Evolutionary conservation across 805 yeast species (phyloP).

Genomic region (Starmerella scarabaei): DNA sequence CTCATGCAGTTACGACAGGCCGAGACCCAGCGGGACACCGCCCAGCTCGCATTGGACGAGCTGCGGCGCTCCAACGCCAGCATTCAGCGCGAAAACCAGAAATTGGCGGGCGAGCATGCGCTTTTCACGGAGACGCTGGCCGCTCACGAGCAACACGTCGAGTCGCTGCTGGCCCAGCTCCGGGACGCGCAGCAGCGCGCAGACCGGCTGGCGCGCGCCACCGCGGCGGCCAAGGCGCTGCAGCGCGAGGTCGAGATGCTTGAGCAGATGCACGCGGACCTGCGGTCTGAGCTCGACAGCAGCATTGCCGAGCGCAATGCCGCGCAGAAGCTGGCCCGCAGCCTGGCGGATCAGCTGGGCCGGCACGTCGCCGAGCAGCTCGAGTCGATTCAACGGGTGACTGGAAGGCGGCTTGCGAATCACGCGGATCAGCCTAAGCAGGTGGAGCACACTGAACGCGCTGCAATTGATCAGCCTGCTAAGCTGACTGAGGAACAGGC

Average conservation of each 20-base stretch:
- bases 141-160: conserved; percentile 14
- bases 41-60: conserved; percentile 10
- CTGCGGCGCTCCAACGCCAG: conserved; percentile 8
- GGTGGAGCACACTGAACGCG: no score
- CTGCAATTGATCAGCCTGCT: no score
- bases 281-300: conserved; percentile 12
- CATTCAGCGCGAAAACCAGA: conserved; percentile 14
- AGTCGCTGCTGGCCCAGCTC: conserved; percentile 8
- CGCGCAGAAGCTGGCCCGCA: conserved; percentile 6
- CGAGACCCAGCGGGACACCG: conserved; percentile 11
- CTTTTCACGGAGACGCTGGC: conserved; percentile 12
- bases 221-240: conserved; percentile 15
- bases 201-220: conserved; percentile 12
- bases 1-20: conserved; percentile 18
- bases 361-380: conserved; percentile 4
- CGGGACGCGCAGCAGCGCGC: conserved; percentile 11
- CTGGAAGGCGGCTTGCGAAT: no score
- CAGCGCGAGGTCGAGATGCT: conserved; percentile 19
- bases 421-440: no score
- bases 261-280: conserved; percentile 14
- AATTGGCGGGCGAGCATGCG: conserved; percentile 15
- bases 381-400: no score
- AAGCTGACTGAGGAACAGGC: no score
- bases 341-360: conserved; percentile 7
- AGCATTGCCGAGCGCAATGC: conserved; percentile 7